phyloP scores from a whole-genome alignment of 192 early-diverging fungal genomes.

The Phycomyces blakesleeanus region DNA sequence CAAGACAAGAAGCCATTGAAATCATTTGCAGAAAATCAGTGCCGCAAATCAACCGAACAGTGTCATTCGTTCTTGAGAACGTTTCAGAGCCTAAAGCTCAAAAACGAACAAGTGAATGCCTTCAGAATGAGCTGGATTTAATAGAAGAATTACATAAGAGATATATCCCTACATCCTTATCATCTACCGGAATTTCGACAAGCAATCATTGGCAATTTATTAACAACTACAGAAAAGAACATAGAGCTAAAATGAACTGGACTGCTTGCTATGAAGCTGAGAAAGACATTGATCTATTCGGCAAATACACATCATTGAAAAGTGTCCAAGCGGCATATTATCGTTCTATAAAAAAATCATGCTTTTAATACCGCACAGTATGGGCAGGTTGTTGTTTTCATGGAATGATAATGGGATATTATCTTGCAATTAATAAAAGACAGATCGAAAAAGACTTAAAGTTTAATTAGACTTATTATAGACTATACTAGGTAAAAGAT shows the following conservation, averaged over 20 bases:
- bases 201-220: background rate
- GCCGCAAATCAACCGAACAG: background rate
- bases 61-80: background rate
- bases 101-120: background rate
- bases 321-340: background rate
- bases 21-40: background rate
- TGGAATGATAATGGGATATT: too few relatives aligned
- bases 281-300: background rate
- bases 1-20: conserved; percentile 1
- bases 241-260: background rate
- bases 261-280: conserved; percentile 2
- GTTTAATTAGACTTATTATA: too few relatives aligned
- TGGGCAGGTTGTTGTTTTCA: too few relatives aligned
- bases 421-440: too few relatives aligned
- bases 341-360: background rate
- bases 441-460: too few relatives aligned
- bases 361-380: too few relatives aligned
- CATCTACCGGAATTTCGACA: background rate
- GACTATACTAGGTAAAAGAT: too few relatives aligned
- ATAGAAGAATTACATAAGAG: background rate
- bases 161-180: background rate
- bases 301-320: conserved; percentile 5
- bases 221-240: background rate
- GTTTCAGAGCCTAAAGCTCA: background rate
- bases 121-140: background rate